Conservation (phyloP, 1,284 basidiomycete genomes). For the Microbotryum scabiosae region DNA sequence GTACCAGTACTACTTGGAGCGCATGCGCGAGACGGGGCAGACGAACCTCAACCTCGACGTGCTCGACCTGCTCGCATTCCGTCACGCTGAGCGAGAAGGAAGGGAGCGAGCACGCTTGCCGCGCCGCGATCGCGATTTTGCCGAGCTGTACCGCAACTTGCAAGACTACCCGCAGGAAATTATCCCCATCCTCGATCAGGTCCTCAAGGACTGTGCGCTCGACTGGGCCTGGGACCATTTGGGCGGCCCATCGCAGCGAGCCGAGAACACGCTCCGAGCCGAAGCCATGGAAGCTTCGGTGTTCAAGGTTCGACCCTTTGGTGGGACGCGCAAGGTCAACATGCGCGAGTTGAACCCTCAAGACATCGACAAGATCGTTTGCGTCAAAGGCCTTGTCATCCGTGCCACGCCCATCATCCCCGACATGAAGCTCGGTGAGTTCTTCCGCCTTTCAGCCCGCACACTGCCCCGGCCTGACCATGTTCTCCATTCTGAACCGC, state of each 20-base stretch:
- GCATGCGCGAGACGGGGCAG: slow-evolving; percentile 83
- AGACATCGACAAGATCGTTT: slow-evolving; percentile 92
- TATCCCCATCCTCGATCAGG: slow-evolving; percentile 92
- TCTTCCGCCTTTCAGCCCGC: too few relatives aligned
- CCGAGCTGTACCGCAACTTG: slow-evolving; percentile 42
- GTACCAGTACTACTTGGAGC: slow-evolving; percentile 74
- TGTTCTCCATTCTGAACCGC: neutral
- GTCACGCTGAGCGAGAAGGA: slow-evolving; percentile 52
- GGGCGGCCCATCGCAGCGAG: slow-evolving; percentile 10
- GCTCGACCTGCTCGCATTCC: slow-evolving; percentile 78
- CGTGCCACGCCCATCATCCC: slow-evolving; percentile 95
- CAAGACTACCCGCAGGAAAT: slow-evolving; percentile 94
- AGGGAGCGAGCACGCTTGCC: slow-evolving; percentile 21
- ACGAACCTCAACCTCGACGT: slow-evolving; percentile 88
- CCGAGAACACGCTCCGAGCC: slow-evolving; percentile 26
- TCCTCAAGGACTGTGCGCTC: slow-evolving; percentile 62
- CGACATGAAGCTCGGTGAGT: slow-evolving; percentile 73
- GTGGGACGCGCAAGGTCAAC: slow-evolving; percentile 63
- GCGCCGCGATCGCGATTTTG: slow-evolving; percentile 44
- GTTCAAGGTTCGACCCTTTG: slow-evolving; percentile 89
- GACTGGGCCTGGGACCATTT: slow-evolving; percentile 30
- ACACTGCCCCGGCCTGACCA: neutral
- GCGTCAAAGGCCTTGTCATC: slow-evolving; percentile 93
- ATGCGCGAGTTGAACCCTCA: slow-evolving; percentile 86
- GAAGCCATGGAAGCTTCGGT: slow-evolving; percentile 67